Percentiles rank a stretch among this genome's conserved stretches.
Evolutionary conservation across 306 rosid species (phyloP).

Genomic region (Malus sylvestris): DNA sequence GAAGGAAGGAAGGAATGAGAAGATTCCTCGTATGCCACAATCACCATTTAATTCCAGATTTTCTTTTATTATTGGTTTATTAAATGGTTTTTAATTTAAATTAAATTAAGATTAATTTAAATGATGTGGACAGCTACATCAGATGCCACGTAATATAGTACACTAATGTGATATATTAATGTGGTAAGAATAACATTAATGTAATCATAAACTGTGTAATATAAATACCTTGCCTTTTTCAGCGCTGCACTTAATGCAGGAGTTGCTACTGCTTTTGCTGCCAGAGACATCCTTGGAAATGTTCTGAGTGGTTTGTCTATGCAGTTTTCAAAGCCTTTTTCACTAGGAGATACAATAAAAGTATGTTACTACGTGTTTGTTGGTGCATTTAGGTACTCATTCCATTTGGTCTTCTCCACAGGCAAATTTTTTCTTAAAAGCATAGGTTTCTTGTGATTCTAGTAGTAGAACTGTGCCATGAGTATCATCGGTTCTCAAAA

Average conservation of each 20-base stretch:
- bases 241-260: conserved; percentile 40
- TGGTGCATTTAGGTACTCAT: background rate
- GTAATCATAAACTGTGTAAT: background rate
- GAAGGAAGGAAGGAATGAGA: too few species aligned
- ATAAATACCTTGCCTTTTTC: conserved; percentile 4
- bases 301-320: conserved; percentile 75
- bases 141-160: too few species aligned
- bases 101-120: too few species aligned
- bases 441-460: background rate
- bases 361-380: conserved; percentile 22
- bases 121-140: too few species aligned
- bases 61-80: too few species aligned
- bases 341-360: conserved; percentile 92
- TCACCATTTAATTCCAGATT: too few species aligned
- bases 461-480: background rate
- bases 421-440: background rate
- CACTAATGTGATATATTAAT: too few species aligned
- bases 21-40: too few species aligned
- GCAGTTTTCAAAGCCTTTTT: conserved; percentile 90
- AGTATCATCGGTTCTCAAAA: background rate
- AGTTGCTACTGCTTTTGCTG: conserved; percentile 92
- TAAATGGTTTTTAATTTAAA: too few species aligned
- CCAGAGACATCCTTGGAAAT: conserved; percentile 80
- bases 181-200: too few species aligned
- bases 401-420: background rate